A percentile compares a stretch with the other conserved stretches of the same genome.
phyloP scores from a whole-genome alignment of 306 rosid genomes.

The Gastrolobium bilobum region DNA sequence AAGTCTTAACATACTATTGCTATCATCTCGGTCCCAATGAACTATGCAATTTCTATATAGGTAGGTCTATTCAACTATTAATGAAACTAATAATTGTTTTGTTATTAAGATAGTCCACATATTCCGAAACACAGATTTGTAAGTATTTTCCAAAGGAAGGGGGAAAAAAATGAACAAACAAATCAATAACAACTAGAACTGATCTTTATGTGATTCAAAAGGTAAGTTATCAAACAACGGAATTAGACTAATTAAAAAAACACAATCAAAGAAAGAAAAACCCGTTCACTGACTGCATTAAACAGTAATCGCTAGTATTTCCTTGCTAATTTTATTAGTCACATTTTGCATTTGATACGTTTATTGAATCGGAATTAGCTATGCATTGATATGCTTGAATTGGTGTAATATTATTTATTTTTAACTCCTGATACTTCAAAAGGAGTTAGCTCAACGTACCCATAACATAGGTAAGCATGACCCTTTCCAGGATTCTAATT shows the following conservation, averaged over 20 bases:
- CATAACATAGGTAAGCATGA: no score
- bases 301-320: no score
- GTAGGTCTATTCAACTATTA: slow-evolving; percentile 15
- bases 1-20: slow-evolving; percentile 44
- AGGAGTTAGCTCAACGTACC: no score
- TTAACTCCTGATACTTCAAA: no score
- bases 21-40: slow-evolving; percentile 32
- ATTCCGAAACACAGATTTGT: neutral
- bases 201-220: neutral
- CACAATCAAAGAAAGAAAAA: neutral
- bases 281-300: no score
- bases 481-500: no score
- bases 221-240: neutral
- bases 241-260: neutral
- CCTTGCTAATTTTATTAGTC: no score
- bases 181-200: no score
- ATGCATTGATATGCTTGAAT: no score
- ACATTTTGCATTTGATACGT: no score
- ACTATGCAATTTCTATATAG: slow-evolving; percentile 42
- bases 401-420: no score
- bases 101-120: neutral
- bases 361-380: no score
- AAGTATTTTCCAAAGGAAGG: neutral
- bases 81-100: neutral
- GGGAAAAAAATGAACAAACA: neutral